Conservation (phyloP, 2,329 filamentous ascomycete species). For the Aspergillus fumigatiaffinis region DNA sequence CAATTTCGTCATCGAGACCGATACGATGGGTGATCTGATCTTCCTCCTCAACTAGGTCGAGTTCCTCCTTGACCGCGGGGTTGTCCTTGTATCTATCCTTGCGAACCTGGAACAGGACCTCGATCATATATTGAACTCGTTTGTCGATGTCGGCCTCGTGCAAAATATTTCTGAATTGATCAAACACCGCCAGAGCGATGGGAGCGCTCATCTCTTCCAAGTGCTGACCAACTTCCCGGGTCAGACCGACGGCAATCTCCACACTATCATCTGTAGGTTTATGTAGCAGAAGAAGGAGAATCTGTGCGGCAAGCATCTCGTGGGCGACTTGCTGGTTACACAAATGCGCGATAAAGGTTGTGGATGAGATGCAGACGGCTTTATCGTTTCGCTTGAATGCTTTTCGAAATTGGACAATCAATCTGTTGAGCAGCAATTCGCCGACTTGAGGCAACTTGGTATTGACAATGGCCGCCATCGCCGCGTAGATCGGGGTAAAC, state of each 20-base stretch:
- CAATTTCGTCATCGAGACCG: constrained; percentile 76
- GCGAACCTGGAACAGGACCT: constrained; percentile 92
- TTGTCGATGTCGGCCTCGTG: constrained; percentile 98
- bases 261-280: constrained; percentile 97
- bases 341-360: constrained; percentile 90
- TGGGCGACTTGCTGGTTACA: constrained; percentile 95
- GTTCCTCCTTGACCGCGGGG: constrained; percentile 80
- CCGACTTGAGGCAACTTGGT: constrained; percentile 94
- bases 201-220: constrained; percentile 90
- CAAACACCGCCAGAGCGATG: constrained; percentile 86
- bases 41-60: constrained; percentile 94
- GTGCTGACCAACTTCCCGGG: constrained; percentile 88
- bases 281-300: constrained; percentile 83
- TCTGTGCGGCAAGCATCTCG: constrained; percentile 89
- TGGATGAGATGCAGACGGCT: constrained; percentile 86
- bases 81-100: constrained; percentile 98
- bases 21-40: constrained; percentile 93
- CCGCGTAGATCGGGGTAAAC: constrained; percentile 93
- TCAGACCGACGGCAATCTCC: constrained; percentile 92
- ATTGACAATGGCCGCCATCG: constrained; percentile 94
- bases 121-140: constrained; percentile 98
- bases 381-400: constrained; percentile 96
- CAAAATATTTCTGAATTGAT: constrained; percentile 90
- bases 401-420: constrained; percentile 92
- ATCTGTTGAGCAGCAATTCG: constrained; percentile 77